Evolutionary conservation across 2,329 filamentous ascomycete species (phyloP).

Genomic region (Pleurostoma richardsiae): DNA sequence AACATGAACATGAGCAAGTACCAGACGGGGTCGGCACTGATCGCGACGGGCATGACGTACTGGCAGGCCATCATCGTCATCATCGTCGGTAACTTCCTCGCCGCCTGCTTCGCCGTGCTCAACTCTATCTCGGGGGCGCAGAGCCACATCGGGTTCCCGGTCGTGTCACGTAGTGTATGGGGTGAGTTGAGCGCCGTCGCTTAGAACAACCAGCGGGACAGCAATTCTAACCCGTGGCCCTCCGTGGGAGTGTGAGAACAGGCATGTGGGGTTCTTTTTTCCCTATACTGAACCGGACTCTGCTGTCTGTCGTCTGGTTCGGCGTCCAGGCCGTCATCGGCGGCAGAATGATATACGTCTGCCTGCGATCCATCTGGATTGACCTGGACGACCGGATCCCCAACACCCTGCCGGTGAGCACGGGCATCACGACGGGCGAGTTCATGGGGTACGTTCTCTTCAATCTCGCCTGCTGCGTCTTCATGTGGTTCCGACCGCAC

Average conservation of each 20-base stretch:
- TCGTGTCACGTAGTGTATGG: constrained; percentile 31
- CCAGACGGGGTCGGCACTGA: constrained; percentile 17
- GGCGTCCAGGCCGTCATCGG: constrained; percentile 23
- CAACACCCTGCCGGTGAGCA: constrained; percentile 16
- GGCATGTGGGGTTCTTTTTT: constrained; percentile 13
- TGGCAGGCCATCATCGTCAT: constrained; percentile 25
- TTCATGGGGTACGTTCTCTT: constrained; percentile 9
- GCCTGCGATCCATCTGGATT: constrained; percentile 6
- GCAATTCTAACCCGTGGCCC: not conserved
- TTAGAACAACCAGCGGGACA: not conserved
- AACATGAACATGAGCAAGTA: constrained; percentile 18
- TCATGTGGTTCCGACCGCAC: constrained; percentile 7
- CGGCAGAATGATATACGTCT: constrained; percentile 15
- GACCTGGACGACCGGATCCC: constrained; percentile 17
- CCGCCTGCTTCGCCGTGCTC: constrained; percentile 17
- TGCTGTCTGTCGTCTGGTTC: constrained; percentile 15
- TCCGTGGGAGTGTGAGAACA: not conserved
- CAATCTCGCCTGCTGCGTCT: constrained; percentile 9
- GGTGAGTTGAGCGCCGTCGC: constrained; percentile 13
- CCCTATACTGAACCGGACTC: constrained; percentile 12
- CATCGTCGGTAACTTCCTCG: constrained; percentile 18
- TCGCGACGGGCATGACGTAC: constrained; percentile 23
- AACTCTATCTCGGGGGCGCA: constrained; percentile 23
- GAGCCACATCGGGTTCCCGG: constrained; percentile 37
- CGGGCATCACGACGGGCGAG: constrained; percentile 10